Evolutionary conservation across 176 grass and related monocot genomes (phyloP).

Genomic region (Ananas comosus): DNA sequence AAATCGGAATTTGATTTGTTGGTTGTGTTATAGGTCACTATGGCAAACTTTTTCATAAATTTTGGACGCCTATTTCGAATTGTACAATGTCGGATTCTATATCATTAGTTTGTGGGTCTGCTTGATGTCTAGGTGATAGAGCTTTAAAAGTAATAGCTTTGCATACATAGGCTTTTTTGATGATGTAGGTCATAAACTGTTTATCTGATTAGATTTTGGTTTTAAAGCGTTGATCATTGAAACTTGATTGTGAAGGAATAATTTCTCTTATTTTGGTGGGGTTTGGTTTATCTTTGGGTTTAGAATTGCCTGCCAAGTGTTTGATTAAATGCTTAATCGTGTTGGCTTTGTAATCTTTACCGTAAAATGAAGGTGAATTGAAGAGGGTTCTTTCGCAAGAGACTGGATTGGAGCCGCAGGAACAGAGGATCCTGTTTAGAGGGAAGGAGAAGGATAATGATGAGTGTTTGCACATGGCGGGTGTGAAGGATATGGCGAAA

Average conservation of each 20-base stretch:
- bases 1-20: neutral
- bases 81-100: neutral
- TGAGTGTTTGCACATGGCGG: conserved; percentile 54
- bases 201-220: no score
- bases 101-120: no score
- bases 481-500: conserved; percentile 76
- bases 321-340: neutral
- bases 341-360: neutral
- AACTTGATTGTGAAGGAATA: no score
- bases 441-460: conserved; percentile 74
- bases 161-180: no score
- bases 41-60: no score
- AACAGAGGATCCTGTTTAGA: conserved; percentile 73
- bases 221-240: no score
- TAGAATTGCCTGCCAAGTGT: neutral
- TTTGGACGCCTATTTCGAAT: neutral
- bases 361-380: conserved; percentile 56
- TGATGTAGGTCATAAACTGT: no score
- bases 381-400: conserved; percentile 51
- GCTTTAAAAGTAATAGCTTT: no score
- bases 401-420: conserved; percentile 52
- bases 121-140: no score
- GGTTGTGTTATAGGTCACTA: no score
- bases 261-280: neutral
- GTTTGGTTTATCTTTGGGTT: neutral